A percentile compares a stretch with the other conserved stretches of the same genome.
phyloP scores from a whole-genome alignment of 2,329 filamentous ascomycete species.

The Ascochyta viciae-villosae region DNA sequence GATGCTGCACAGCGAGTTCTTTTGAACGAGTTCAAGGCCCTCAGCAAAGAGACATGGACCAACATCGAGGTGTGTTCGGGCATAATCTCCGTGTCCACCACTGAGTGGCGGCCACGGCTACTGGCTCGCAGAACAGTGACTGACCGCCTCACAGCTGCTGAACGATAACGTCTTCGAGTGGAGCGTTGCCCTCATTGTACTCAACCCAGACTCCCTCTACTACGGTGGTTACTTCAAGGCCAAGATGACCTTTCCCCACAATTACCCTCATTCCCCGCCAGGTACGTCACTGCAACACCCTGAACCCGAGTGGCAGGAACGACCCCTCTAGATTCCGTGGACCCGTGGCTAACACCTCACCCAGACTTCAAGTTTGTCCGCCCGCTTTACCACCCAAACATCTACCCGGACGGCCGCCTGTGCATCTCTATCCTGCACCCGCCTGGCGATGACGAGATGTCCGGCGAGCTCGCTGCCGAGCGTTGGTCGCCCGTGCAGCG shows the following conservation, averaged over 20 bases:
- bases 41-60: constrained; percentile 92
- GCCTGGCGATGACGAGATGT: constrained; percentile 91
- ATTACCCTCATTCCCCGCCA: constrained; percentile 90
- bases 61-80: constrained; percentile 74
- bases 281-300: constrained; percentile 50
- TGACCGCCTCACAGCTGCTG: constrained; percentile 63
- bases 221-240: constrained; percentile 94
- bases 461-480: constrained; percentile 86
- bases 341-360: constrained; percentile 9
- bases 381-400: constrained; percentile 89
- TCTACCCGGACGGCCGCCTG: constrained; percentile 87
- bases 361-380: constrained; percentile 80
- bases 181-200: constrained; percentile 86
- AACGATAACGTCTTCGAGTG: constrained; percentile 87
- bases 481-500: constrained; percentile 94
- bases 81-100: background rate
- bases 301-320: background rate
- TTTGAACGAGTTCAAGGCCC: constrained; percentile 83
- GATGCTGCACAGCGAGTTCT: constrained; percentile 76
- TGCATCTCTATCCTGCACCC: constrained; percentile 97
- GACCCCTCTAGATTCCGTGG: background rate
- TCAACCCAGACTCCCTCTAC: constrained; percentile 91
- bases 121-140: constrained; percentile 21
- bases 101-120: constrained; percentile 16
- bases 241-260: constrained; percentile 83